Conservation (phyloP, 768 basidiomycete genomes). For the Mycena venus region DNA sequence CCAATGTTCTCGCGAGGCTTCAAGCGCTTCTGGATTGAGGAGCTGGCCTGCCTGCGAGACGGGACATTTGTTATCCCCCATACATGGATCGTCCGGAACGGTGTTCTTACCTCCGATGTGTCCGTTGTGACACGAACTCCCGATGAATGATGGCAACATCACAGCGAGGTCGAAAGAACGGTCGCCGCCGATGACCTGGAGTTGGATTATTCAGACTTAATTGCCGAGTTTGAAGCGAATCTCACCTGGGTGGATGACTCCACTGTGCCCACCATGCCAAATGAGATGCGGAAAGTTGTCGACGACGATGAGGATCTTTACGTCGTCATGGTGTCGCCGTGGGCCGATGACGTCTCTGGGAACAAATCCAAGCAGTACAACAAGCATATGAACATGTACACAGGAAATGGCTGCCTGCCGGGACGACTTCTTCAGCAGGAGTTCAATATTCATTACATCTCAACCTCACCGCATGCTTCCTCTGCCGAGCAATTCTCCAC, state of each 20-base stretch:
- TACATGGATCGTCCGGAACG: conserved; percentile 4
- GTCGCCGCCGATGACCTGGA: conserved; percentile 12
- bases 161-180: not conserved
- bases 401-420: too few species aligned
- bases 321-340: not conserved
- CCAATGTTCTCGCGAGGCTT: conserved; percentile 25
- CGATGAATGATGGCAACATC: conserved; percentile 1
- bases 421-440: too few species aligned
- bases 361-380: too few species aligned
- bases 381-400: too few species aligned
- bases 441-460: too few species aligned
- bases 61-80: conserved; percentile 12
- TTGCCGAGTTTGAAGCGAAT: not conserved
- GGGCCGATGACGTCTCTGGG: too few species aligned
- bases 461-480: not conserved
- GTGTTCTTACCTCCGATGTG: conserved; percentile 17
- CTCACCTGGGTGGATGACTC: not conserved
- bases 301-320: not conserved
- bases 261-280: not conserved
- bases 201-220: conserved; percentile 7
- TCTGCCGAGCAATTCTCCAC: conserved; percentile 2
- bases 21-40: conserved; percentile 30
- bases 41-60: conserved; percentile 15
- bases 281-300: not conserved
- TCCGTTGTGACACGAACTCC: not conserved